These are phyloP conservation scores for Musa schizocarpa DNA, from an alignment of 176 grass and related monocot species.

Conservation along the genomic window DNA sequence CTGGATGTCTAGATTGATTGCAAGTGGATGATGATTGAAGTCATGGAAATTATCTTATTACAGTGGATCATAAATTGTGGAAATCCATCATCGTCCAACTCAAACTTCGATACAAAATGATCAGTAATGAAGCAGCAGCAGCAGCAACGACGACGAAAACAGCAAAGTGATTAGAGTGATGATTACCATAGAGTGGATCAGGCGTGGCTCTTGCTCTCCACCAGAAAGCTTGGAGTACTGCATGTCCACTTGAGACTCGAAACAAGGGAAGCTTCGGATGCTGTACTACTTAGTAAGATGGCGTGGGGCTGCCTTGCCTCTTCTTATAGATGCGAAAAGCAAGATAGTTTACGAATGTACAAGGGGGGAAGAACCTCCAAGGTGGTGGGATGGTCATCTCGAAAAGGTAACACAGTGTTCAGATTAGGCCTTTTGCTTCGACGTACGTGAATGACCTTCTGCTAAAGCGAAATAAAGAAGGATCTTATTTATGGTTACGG, in stretches of 20 bases:
- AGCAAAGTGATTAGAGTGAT: background rate
- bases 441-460: background rate
- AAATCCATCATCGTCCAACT: too few relatives aligned
- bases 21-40: too few relatives aligned
- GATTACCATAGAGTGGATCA: background rate
- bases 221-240: background rate
- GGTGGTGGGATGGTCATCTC: background rate
- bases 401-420: background rate
- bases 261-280: background rate
- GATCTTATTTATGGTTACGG: background rate
- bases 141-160: too few relatives aligned
- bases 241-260: background rate
- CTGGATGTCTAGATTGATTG: background rate
- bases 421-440: background rate
- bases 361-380: conserved; percentile 1
- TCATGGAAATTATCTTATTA: too few relatives aligned
- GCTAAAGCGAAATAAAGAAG: background rate
- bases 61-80: too few relatives aligned
- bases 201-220: background rate
- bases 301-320: background rate
- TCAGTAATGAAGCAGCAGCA: background rate
- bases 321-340: background rate
- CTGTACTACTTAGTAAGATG: background rate
- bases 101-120: background rate
- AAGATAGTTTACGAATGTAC: background rate